These are phyloP conservation scores for Microdochium bolleyi DNA, from an alignment of 2,329 filamentous ascomycete genomes.

Conservation along the genomic window DNA sequence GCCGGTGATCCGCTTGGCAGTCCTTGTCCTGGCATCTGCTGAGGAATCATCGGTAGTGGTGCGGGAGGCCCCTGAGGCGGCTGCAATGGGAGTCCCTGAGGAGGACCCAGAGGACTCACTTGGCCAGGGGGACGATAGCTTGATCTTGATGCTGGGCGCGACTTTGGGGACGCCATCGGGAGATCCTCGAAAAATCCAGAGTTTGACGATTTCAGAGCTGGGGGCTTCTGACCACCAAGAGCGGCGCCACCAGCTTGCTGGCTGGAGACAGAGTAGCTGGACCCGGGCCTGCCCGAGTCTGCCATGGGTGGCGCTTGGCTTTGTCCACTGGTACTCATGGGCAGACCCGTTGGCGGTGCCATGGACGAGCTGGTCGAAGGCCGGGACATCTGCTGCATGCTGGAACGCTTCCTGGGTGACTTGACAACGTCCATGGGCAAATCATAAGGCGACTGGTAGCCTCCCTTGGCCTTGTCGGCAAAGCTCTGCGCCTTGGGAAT, in stretches of 20 bases:
- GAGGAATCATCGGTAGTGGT: slow-evolving; percentile 6
- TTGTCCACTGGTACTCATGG: slow-evolving; percentile 55
- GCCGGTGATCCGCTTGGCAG: slow-evolving; percentile 19
- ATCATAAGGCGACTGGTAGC: slow-evolving; percentile 92
- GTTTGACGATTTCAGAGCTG: slow-evolving; percentile 27
- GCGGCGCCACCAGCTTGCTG: slow-evolving; percentile 15
- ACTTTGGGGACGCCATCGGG: slow-evolving; percentile 50
- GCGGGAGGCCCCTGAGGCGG: slow-evolving; percentile 11
- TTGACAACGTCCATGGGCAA: slow-evolving; percentile 82
- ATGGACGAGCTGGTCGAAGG: slow-evolving; percentile 31
- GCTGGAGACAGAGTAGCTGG: slow-evolving; percentile 24
- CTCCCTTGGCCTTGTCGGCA: slow-evolving; percentile 80
- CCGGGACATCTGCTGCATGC: slow-evolving; percentile 46
- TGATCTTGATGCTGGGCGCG: slow-evolving; percentile 52
- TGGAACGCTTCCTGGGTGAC: slow-evolving; percentile 54
- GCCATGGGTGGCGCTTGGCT: slow-evolving; percentile 13
- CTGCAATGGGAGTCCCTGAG: slow-evolving; percentile 13
- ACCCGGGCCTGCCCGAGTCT: slow-evolving; percentile 23
- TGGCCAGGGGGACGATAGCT: slow-evolving; percentile 34
- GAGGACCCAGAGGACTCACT: slow-evolving; percentile 17
- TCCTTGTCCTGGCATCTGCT: slow-evolving; percentile 14
- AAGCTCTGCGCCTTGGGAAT: slow-evolving; percentile 69
- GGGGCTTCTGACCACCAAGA: slow-evolving; percentile 25
- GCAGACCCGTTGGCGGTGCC: slow-evolving; percentile 41
- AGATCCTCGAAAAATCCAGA: slow-evolving; percentile 72